These are phyloP conservation scores for Blastobotrys elegans DNA, from an alignment of 1,139 yeast species.

Conservation along the genomic window DNA sequence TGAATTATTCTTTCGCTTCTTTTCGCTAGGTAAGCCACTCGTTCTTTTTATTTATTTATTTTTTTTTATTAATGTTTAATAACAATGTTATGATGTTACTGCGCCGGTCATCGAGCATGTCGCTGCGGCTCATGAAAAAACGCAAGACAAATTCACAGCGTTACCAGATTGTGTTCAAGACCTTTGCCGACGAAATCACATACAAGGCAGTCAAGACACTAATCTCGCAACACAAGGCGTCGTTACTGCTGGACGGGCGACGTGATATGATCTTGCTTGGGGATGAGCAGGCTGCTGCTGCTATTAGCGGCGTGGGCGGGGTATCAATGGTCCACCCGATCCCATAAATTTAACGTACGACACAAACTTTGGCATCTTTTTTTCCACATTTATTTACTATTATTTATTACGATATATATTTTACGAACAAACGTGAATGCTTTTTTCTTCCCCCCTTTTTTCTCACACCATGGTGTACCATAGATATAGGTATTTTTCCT, in stretches of 20 bases:
- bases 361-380: too few species aligned
- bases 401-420: neutral
- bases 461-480: too few species aligned
- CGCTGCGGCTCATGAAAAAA: neutral
- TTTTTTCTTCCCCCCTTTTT: too few species aligned
- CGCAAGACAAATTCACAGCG: neutral
- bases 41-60: too few species aligned
- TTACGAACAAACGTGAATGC: neutral
- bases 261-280: conserved; percentile 6
- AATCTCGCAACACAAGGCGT: neutral
- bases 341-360: neutral
- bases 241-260: conserved; percentile 6
- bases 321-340: conserved; percentile 8
- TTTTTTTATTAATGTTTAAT: neutral
- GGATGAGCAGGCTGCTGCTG: conserved; percentile 2
- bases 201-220: neutral
- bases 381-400: too few species aligned
- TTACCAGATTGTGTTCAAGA: neutral
- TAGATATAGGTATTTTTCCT: too few species aligned
- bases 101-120: neutral
- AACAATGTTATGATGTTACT: neutral
- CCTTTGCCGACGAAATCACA: neutral
- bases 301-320: neutral
- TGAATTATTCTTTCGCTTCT: too few species aligned
- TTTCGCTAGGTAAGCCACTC: too few species aligned